A percentile compares a stretch with the other conserved stretches of the same genome.
Evolutionary conservation across 345 rosid species (phyloP).

Genomic region (Ceriops decandra): DNA sequence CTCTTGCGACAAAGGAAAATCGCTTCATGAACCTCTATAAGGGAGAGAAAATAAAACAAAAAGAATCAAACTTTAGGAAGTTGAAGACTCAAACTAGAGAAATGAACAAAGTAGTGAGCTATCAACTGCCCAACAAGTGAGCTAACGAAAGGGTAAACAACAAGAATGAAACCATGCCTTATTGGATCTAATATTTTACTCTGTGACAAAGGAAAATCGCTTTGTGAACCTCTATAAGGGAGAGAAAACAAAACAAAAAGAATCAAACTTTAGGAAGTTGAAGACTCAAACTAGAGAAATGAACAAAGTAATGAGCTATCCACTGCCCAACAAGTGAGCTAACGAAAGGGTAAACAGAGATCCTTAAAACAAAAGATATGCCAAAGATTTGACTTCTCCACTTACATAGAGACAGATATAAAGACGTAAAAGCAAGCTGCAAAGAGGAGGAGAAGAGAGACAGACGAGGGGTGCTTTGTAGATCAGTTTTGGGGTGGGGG

Average conservation of each 20-base stretch:
- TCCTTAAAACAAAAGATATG: background rate
- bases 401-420: too few species aligned
- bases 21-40: too few species aligned
- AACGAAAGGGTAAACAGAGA: slow-evolving; percentile 13
- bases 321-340: slow-evolving; percentile 14
- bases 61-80: background rate
- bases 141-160: slow-evolving; percentile 7
- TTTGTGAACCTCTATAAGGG: background rate
- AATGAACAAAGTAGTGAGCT: slow-evolving; percentile 1
- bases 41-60: too few species aligned
- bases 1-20: background rate
- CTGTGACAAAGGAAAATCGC: slow-evolving; percentile 1
- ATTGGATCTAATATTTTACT: slow-evolving; percentile 6
- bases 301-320: background rate
- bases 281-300: slow-evolving; percentile 7
- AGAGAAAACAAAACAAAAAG: background rate
- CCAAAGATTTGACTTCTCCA: too few species aligned
- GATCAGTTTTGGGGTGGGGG: too few species aligned
- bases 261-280: background rate
- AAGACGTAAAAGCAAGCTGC: background rate
- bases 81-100: slow-evolving; percentile 6
- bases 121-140: slow-evolving; percentile 13
- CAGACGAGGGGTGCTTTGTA: background rate
- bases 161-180: background rate
- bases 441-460: background rate